Evolutionary conservation across 2,329 filamentous ascomycete species (phyloP).

Genomic region (Pseudocercospora musae): DNA sequence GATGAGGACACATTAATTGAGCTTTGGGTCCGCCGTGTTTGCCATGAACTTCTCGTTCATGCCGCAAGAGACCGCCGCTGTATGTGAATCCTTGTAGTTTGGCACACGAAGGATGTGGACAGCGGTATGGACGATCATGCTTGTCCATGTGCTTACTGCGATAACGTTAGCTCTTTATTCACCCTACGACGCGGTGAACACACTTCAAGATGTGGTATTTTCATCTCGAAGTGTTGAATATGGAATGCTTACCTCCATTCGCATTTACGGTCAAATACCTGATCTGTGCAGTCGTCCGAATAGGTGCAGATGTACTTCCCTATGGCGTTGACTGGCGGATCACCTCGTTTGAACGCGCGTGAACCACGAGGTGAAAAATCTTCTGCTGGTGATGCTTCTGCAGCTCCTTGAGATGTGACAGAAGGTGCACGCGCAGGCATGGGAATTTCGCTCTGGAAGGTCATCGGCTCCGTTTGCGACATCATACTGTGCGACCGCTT

Average conservation of each 20-base stretch:
- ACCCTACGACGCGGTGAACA: neutral
- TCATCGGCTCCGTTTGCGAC: slow-evolving; percentile 21
- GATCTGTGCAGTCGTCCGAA: slow-evolving; percentile 64
- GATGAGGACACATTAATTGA: slow-evolving; percentile 78
- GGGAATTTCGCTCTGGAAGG: neutral
- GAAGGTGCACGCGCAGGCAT: slow-evolving; percentile 13
- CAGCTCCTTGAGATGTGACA: slow-evolving; percentile 12
- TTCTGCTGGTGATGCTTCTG: slow-evolving; percentile 12
- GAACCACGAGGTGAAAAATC: slow-evolving; percentile 23
- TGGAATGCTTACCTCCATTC: slow-evolving; percentile 75
- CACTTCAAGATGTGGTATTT: neutral
- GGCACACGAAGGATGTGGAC: slow-evolving; percentile 75
- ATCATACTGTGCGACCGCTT: slow-evolving; percentile 34
- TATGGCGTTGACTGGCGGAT: slow-evolving; percentile 61
- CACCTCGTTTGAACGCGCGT: slow-evolving; percentile 36
- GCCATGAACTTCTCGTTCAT: slow-evolving; percentile 90
- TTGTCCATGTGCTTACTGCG: slow-evolving; percentile 96
- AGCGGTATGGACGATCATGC: slow-evolving; percentile 90
- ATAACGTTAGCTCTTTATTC: slow-evolving; percentile 22
- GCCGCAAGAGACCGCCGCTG: slow-evolving; percentile 80
- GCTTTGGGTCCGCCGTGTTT: slow-evolving; percentile 88
- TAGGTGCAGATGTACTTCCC: slow-evolving; percentile 74
- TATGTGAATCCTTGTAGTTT: slow-evolving; percentile 95
- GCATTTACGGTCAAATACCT: slow-evolving; percentile 76
- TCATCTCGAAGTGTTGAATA: neutral